These are phyloP conservation scores for Crithidia expoeki DNA, from an alignment of 208 protist species.

Conservation along the genomic window DNA sequence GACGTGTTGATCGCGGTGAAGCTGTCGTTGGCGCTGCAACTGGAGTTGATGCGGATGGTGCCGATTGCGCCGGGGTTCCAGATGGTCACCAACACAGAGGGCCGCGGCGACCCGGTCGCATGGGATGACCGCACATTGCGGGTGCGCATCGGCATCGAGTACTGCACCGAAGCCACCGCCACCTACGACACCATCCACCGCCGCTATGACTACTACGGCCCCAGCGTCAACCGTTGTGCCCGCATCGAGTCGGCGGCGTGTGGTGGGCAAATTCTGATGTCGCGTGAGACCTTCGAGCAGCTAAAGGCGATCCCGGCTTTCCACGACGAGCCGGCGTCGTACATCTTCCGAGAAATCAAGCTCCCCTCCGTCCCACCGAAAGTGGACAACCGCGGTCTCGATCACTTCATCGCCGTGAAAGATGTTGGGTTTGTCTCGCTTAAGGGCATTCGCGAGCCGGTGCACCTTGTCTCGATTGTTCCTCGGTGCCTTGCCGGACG, in stretches of 20 bases:
- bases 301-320: slow-evolving; percentile 64
- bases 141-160: slow-evolving; percentile 73
- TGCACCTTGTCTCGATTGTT: slow-evolving; percentile 69
- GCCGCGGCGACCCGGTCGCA: slow-evolving; percentile 39
- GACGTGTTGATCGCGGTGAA: slow-evolving; percentile 67
- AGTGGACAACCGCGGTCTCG: slow-evolving; percentile 42
- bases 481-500: slow-evolving; percentile 55
- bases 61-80: slow-evolving; percentile 65
- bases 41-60: slow-evolving; percentile 71
- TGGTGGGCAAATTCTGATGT: slow-evolving; percentile 87
- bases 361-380: slow-evolving; percentile 35
- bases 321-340: slow-evolving; percentile 57
- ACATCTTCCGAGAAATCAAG: slow-evolving; percentile 47
- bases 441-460: slow-evolving; percentile 56
- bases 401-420: slow-evolving; percentile 62
- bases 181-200: slow-evolving; percentile 69
- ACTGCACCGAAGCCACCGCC: slow-evolving; percentile 70
- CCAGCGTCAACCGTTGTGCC: slow-evolving; percentile 85
- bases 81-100: slow-evolving; percentile 65
- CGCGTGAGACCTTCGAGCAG: slow-evolving; percentile 57
- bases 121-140: slow-evolving; percentile 56
- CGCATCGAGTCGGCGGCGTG: slow-evolving; percentile 71
- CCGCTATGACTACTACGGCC: slow-evolving; percentile 91
- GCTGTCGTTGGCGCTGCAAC: slow-evolving; percentile 70
- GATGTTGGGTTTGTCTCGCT: slow-evolving; percentile 52